These are phyloP conservation scores for Entomortierella lignicola DNA, from an alignment of 192 early-diverging fungal genomes.

Conservation along the genomic window DNA sequence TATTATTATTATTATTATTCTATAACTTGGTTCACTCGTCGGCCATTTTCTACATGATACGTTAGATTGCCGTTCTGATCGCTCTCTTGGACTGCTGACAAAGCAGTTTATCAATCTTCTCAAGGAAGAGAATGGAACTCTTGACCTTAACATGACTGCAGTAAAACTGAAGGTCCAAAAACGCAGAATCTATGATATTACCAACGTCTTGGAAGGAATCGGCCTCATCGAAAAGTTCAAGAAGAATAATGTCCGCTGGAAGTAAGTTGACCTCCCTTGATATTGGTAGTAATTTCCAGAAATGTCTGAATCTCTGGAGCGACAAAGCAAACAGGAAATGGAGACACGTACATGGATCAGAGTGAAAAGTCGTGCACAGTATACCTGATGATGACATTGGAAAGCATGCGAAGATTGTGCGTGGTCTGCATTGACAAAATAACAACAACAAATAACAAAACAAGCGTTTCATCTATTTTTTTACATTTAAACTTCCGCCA, in stretches of 20 bases:
- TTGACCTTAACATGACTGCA: constrained; percentile 73
- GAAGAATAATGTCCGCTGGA: constrained; percentile 79
- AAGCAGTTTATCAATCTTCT: constrained; percentile 70
- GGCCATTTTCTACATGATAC: not conserved
- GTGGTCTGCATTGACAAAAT: not conserved
- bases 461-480: no score
- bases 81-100: constrained; percentile 68
- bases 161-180: constrained; percentile 70
- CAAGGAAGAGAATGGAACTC: constrained; percentile 59
- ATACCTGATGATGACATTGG: no score
- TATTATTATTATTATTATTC: not conserved
- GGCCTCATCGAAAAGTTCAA: constrained; percentile 73
- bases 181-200: constrained; percentile 77
- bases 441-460: no score
- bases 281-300: no score
- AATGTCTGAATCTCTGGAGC: no score
- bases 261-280: constrained; percentile 66
- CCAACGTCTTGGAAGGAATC: constrained; percentile 76
- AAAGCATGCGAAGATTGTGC: no score
- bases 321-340: no score
- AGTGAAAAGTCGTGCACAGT: no score
- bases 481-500: not conserved
- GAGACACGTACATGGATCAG: no score
- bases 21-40: no score
- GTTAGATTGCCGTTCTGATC: constrained; percentile 64